phyloP scores from a whole-genome alignment of 176 grass and related monocot species.

The Zea mays region DNA sequence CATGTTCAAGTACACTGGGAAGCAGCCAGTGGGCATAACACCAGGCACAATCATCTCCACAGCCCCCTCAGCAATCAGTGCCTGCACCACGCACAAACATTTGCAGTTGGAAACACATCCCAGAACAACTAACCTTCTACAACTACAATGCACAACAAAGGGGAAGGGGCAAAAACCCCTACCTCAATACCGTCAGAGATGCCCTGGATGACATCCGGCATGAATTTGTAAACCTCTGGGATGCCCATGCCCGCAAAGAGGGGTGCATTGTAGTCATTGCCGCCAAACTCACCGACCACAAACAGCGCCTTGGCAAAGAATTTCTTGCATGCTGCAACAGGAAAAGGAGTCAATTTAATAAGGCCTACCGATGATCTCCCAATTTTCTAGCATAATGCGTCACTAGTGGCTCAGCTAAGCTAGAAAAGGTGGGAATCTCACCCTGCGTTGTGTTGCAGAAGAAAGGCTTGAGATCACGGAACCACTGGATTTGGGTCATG shows the following conservation, averaged over 20 bases:
- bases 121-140: background rate
- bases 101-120: slow-evolving; percentile 6
- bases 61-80: slow-evolving; percentile 81
- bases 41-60: slow-evolving; percentile 88
- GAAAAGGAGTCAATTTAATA: slow-evolving; percentile 3
- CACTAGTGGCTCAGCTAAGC: background rate
- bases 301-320: slow-evolving; percentile 70
- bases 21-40: slow-evolving; percentile 82
- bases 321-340: slow-evolving; percentile 57
- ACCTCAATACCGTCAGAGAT: slow-evolving; percentile 73
- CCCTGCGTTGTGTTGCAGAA: slow-evolving; percentile 69
- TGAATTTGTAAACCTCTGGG: slow-evolving; percentile 54
- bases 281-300: slow-evolving; percentile 79
- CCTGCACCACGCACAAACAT: slow-evolving; percentile 42
- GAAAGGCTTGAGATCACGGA: slow-evolving; percentile 76
- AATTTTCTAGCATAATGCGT: background rate
- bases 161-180: background rate
- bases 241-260: slow-evolving; percentile 64
- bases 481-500: slow-evolving; percentile 90
- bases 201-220: slow-evolving; percentile 77
- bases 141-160: background rate
- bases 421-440: slow-evolving; percentile 26
- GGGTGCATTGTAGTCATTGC: slow-evolving; percentile 83
- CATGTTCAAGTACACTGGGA: slow-evolving; percentile 70
- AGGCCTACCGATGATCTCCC: background rate